Conservation (phyloP, 257 asterid genomes). For the Cruciata laevipes region DNA sequence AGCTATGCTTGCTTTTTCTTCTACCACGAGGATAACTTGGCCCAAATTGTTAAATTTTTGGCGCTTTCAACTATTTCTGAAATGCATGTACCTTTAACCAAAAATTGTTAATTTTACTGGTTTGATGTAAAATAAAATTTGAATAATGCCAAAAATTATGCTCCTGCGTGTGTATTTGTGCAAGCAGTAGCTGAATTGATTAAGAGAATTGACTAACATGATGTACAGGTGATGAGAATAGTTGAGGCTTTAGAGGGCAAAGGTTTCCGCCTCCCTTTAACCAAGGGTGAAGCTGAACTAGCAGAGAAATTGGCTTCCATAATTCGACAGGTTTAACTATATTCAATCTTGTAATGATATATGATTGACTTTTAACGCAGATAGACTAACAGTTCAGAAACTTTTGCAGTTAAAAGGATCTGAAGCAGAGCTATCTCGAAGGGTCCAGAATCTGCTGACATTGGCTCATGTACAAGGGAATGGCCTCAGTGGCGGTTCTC, state of each 20-base stretch:
- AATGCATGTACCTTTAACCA: not conserved
- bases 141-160: not conserved
- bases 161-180: not conserved
- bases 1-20: constrained; percentile 3
- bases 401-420: constrained; percentile 76
- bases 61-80: not conserved
- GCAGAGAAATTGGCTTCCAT: constrained; percentile 80
- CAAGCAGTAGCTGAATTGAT: not conserved
- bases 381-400: constrained; percentile 20
- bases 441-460: constrained; percentile 82
- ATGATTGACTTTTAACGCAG: constrained; percentile 20
- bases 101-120: too few relatives aligned
- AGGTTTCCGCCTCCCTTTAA: constrained; percentile 77
- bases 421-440: constrained; percentile 87
- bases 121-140: not conserved
- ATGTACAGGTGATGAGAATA: constrained; percentile 72
- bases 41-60: not conserved
- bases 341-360: constrained; percentile 9
- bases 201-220: constrained; percentile 6
- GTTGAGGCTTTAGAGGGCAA: constrained; percentile 85
- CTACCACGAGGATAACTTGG: constrained; percentile 2
- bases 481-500: constrained; percentile 59
- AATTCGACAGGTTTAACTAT: constrained; percentile 63
- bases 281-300: constrained; percentile 93
- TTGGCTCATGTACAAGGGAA: constrained; percentile 69